Conservation (phyloP, 257 asterid genomes). For the Solanum pimpinellifolium region DNA sequence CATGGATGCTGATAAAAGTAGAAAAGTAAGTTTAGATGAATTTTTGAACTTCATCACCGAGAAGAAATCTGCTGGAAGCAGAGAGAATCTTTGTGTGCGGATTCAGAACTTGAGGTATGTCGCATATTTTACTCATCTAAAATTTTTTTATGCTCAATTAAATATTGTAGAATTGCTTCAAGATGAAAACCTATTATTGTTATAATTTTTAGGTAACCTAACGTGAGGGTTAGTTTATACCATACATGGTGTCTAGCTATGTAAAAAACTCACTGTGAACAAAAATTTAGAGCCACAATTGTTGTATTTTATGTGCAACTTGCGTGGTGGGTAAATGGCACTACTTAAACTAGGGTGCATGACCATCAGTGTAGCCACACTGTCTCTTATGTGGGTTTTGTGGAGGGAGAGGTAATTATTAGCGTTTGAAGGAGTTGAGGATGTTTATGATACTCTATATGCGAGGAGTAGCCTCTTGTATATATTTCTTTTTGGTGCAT, state of each 20-base stretch:
- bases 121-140: neutral
- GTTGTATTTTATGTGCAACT: neutral
- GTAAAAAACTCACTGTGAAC: neutral
- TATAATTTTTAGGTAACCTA: neutral
- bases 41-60: constrained; percentile 59
- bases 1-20: constrained; percentile 26
- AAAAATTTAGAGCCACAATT: neutral
- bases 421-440: neutral
- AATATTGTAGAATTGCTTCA: neutral
- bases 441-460: neutral
- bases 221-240: neutral
- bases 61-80: constrained; percentile 37
- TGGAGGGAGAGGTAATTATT: neutral
- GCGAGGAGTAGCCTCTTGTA: neutral
- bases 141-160: neutral
- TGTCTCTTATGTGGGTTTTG: neutral
- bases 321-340: neutral
- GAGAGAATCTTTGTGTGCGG: constrained; percentile 69
- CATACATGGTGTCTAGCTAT: neutral
- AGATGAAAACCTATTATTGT: neutral
- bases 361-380: neutral
- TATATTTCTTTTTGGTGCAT: neutral
- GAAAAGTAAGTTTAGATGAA: constrained; percentile 29
- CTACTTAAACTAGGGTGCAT: neutral
- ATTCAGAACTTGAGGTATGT: constrained; percentile 73